These are phyloP conservation scores for Ophiocytium majus DNA, from an alignment of 352 stramenopile genomes.

Conservation along the genomic window DNA sequence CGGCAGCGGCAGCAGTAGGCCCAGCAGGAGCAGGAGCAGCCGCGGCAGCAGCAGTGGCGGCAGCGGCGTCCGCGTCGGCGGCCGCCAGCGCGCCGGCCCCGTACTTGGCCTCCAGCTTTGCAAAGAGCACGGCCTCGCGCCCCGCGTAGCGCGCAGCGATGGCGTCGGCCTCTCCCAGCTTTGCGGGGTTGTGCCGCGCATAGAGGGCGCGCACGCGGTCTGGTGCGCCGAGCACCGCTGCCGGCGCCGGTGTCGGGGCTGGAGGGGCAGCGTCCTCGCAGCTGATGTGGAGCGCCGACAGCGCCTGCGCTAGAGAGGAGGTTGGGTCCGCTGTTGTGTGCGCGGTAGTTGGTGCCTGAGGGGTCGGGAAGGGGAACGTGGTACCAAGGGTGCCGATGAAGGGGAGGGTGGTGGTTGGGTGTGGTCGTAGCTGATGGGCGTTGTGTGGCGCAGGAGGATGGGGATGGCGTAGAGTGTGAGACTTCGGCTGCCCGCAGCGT, in stretches of 20 bases:
- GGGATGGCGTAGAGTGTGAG: too few relatives aligned
- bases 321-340: too few relatives aligned
- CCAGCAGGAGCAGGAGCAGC: not conserved
- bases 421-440: too few relatives aligned
- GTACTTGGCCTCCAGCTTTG: constrained; percentile 58
- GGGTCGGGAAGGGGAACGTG: too few relatives aligned
- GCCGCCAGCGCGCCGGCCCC: constrained; percentile 25
- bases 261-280: constrained; percentile 12
- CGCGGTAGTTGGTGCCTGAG: too few relatives aligned
- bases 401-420: too few relatives aligned
- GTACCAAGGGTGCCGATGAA: too few relatives aligned
- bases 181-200: constrained; percentile 56
- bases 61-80: constrained; percentile 23
- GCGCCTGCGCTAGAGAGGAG: not conserved
- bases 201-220: constrained; percentile 53
- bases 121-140: constrained; percentile 53
- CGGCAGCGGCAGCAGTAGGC: not conserved
- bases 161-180: constrained; percentile 50
- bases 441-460: too few relatives aligned
- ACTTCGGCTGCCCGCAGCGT: too few relatives aligned
- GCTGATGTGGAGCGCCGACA: not conserved
- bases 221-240: not conserved
- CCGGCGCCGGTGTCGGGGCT: not conserved
- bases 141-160: constrained; percentile 56
- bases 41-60: not conserved